Conservation (phyloP, 176 grass and related monocot genomes). For the Phyllostachys edulis region DNA sequence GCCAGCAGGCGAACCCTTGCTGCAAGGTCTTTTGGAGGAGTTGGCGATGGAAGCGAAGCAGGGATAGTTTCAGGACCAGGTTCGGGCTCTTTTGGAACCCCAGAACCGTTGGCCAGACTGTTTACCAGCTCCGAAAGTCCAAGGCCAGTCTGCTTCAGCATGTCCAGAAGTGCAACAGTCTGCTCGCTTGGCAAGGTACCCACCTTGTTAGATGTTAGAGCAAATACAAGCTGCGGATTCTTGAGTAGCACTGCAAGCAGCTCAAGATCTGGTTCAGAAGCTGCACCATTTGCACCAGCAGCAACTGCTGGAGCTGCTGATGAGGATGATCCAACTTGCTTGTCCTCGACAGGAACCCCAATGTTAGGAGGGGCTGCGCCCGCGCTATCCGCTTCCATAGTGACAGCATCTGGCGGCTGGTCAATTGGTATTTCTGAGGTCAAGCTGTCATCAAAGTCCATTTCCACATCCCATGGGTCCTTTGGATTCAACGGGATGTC, state of each 20-base stretch:
- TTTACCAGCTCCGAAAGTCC: constrained; percentile 59
- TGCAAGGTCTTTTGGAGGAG: constrained; percentile 60
- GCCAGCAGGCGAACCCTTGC: constrained; percentile 52
- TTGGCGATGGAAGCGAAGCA: constrained; percentile 84
- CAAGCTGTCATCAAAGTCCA: constrained; percentile 91
- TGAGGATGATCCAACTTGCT: constrained; percentile 35
- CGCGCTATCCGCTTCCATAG: constrained; percentile 38
- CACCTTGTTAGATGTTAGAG: constrained; percentile 65
- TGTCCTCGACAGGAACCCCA: constrained; percentile 12
- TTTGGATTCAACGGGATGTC: constrained; percentile 75
- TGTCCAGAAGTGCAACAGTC: constrained; percentile 77
- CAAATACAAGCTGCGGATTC: constrained; percentile 94
- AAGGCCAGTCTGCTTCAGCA: constrained; percentile 81
- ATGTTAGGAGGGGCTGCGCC: neutral
- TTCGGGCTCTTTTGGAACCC: constrained; percentile 31
- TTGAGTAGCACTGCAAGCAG: constrained; percentile 88
- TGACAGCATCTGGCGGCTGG: constrained; percentile 61
- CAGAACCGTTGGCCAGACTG: constrained; percentile 21
- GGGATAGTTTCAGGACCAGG: constrained; percentile 40
- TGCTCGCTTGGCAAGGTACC: constrained; percentile 52
- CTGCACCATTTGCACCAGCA: constrained; percentile 13
- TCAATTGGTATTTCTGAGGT: constrained; percentile 85
- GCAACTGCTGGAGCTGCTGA: constrained; percentile 38
- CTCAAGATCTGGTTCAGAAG: constrained; percentile 66
- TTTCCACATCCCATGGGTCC: constrained; percentile 86